phyloP scores from a whole-genome alignment of 345 rosid genomes.

The Populus davidiana region DNA sequence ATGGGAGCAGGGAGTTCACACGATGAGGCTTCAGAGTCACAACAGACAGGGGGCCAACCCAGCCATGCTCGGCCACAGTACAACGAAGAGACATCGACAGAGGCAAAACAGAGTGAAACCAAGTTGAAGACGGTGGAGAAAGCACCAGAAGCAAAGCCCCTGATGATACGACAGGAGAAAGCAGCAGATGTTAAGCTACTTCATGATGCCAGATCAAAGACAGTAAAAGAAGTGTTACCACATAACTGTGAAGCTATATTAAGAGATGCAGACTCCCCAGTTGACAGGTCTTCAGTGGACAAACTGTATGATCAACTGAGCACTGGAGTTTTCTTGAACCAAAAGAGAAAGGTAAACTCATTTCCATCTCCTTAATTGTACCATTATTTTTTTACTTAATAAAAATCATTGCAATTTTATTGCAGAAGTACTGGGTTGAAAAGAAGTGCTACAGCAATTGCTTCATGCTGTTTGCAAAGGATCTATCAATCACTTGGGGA shows the following conservation, averaged over 20 bases:
- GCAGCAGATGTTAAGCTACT: not conserved
- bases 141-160: not conserved
- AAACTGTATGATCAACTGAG: slow-evolving; percentile 36
- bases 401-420: not conserved
- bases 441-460: slow-evolving; percentile 44
- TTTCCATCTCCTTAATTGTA: not conserved
- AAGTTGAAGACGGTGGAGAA: not conserved
- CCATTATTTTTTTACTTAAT: no score
- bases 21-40: slow-evolving; percentile 19
- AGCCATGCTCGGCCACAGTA: not conserved
- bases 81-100: not conserved
- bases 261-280: slow-evolving; percentile 41
- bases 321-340: slow-evolving; percentile 44
- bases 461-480: slow-evolving; percentile 60
- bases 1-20: slow-evolving; percentile 29
- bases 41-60: slow-evolving; percentile 5
- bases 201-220: not conserved
- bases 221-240: slow-evolving; percentile 26
- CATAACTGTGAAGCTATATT: slow-evolving; percentile 42
- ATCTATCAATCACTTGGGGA: slow-evolving; percentile 58
- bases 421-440: slow-evolving; percentile 57
- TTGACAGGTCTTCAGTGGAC: slow-evolving; percentile 27
- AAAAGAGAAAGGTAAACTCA: slow-evolving; percentile 37
- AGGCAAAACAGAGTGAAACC: not conserved
- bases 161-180: not conserved